Percentiles rank a stretch among this genome's conserved stretches.
Evolutionary conservation across 1,284 basidiomycete genomes (phyloP).

Genomic region (Vanrija pseudolonga): DNA sequence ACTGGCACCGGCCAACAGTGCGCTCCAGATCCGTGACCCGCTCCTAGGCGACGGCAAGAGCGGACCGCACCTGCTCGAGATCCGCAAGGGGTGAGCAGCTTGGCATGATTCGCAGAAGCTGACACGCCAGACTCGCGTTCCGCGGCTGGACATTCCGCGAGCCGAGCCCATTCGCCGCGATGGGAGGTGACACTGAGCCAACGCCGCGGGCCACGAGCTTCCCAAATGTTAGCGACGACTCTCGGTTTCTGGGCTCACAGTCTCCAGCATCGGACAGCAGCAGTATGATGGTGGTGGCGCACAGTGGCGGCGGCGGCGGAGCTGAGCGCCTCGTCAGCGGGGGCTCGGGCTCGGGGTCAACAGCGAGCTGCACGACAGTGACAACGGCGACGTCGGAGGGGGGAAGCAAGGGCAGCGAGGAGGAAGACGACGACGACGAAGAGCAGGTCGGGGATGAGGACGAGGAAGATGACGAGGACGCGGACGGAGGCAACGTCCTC

Average conservation of each 20-base stretch:
- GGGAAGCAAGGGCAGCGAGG: neutral
- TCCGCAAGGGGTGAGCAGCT: conserved; percentile 66
- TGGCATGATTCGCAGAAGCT: neutral
- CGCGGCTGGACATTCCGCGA: conserved; percentile 41
- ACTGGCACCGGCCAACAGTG: conserved; percentile 81
- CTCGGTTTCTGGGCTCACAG: too few relatives aligned
- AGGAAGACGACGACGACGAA: neutral
- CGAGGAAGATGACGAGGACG: neutral
- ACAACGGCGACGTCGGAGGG: neutral
- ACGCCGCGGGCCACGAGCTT: too few relatives aligned
- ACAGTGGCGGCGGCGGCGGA: neutral
- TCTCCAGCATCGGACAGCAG: neutral
- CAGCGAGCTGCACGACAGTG: neutral
- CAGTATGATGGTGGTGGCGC: neutral
- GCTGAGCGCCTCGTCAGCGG: neutral
- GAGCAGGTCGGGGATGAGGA: neutral
- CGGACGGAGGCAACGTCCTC: neutral
- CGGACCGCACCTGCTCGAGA: conserved; percentile 77
- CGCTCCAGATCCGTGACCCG: conserved; percentile 78
- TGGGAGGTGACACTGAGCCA: too few relatives aligned
- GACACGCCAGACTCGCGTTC: conserved; percentile 35
- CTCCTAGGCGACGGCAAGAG: conserved; percentile 77
- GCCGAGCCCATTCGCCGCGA: too few relatives aligned
- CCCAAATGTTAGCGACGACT: too few relatives aligned
- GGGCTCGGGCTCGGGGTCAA: conserved; percentile 1